Percentiles rank a stretch among this genome's conserved stretches.
Evolutionary conservation across 805 yeast genomes (phyloP).

Genomic region (Candida nitratophila): DNA sequence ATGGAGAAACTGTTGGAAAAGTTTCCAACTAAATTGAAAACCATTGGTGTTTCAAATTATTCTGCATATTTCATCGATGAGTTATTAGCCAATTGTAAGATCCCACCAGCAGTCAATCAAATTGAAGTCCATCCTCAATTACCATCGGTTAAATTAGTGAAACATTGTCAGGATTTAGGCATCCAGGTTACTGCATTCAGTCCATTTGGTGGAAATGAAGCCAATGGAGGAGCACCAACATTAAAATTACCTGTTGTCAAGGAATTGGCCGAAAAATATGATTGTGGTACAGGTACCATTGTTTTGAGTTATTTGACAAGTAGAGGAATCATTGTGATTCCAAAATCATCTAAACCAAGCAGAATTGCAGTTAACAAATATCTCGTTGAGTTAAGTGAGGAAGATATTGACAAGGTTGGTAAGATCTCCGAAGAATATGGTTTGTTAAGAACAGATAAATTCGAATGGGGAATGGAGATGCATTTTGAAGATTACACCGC

Average conservation of each 20-base stretch:
- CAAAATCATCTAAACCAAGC: constrained; percentile 33
- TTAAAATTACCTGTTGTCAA: constrained; percentile 24
- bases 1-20: constrained; percentile 59
- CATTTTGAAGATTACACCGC: neutral
- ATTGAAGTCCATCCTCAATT: constrained; percentile 38
- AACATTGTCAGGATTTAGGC: constrained; percentile 24
- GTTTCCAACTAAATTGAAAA: constrained; percentile 28
- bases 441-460: neutral
- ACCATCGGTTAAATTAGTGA: constrained; percentile 26
- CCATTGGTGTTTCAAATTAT: constrained; percentile 41
- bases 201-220: constrained; percentile 32
- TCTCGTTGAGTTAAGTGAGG: neutral
- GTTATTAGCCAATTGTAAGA: constrained; percentile 26
- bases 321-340: constrained; percentile 29
- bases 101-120: constrained; percentile 37
- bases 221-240: constrained; percentile 32
- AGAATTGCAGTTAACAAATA: constrained; percentile 19
- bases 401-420: neutral
- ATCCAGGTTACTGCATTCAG: constrained; percentile 32
- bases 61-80: constrained; percentile 19
- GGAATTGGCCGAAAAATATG: constrained; percentile 43
- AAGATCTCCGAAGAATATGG: neutral
- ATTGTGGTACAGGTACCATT: constrained; percentile 46
- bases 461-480: neutral
- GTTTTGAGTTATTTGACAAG: constrained; percentile 31